phyloP scores from a whole-genome alignment of 1,284 basidiomycete genomes.

The Microbotryum violaceum region DNA sequence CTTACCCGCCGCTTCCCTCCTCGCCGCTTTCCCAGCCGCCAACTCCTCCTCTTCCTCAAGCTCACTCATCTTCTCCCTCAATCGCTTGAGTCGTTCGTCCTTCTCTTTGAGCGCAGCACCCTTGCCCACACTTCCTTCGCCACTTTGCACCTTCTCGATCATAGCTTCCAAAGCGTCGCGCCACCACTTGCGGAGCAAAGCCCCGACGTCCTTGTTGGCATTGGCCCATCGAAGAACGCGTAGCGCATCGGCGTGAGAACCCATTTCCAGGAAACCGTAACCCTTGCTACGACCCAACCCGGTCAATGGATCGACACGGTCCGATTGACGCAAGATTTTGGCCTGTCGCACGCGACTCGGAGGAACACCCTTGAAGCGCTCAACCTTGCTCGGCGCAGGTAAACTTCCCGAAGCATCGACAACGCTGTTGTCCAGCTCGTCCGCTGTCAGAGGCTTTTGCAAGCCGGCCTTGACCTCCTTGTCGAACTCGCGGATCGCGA shows the following conservation, averaged over 20 bases:
- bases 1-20: conserved; percentile 35
- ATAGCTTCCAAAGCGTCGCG: conserved; percentile 67
- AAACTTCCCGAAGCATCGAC: conserved; percentile 31
- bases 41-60: conserved; percentile 52
- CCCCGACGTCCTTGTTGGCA: conserved; percentile 63
- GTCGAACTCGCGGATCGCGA: conserved; percentile 72
- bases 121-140: conserved; percentile 31
- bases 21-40: conserved; percentile 40
- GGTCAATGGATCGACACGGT: conserved; percentile 77
- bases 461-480: conserved; percentile 62
- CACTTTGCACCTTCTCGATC: conserved; percentile 45
- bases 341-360: conserved; percentile 62
- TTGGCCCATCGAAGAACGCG: conserved; percentile 90
- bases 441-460: conserved; percentile 57
- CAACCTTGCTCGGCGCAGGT: conserved; percentile 32
- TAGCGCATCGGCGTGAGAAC: conserved; percentile 77
- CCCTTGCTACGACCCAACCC: conserved; percentile 81
- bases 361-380: conserved; percentile 46
- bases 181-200: conserved; percentile 72
- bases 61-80: conserved; percentile 48
- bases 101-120: conserved; percentile 53
- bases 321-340: conserved; percentile 80
- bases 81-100: conserved; percentile 55
- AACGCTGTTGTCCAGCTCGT: conserved; percentile 54
- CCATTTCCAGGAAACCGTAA: conserved; percentile 93